Conservation (phyloP, 2,329 filamentous ascomycete genomes). For the Claviceps lovelessii region DNA sequence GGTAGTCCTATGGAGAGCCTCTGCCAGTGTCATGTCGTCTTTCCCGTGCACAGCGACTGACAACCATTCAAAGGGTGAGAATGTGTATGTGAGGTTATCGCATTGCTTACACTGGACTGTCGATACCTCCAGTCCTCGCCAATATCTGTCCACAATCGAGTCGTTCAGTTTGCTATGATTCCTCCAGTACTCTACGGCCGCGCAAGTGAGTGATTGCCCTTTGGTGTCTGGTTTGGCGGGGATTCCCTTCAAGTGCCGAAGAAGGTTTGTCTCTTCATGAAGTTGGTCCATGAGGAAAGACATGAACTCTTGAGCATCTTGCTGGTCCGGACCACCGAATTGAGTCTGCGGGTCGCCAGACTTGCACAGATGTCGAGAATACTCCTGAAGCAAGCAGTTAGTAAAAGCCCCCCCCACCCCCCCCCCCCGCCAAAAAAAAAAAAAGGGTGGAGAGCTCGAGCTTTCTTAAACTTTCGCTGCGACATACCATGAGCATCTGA, state of each 20-base stretch:
- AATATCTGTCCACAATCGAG: constrained; percentile 67
- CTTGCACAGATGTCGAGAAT: constrained; percentile 29
- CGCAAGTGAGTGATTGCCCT: constrained; percentile 28
- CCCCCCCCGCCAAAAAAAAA: background rate
- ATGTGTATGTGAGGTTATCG: constrained; percentile 33
- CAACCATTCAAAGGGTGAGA: constrained; percentile 39
- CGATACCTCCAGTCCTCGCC: constrained; percentile 62
- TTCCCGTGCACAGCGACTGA: constrained; percentile 24
- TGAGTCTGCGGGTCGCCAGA: constrained; percentile 17
- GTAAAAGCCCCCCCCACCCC: background rate
- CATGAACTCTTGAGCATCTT: constrained; percentile 85
- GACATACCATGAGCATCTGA: constrained; percentile 42
- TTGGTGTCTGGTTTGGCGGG: constrained; percentile 19
- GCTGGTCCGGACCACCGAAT: constrained; percentile 64
- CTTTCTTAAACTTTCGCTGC: background rate
- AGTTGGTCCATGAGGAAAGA: constrained; percentile 68
- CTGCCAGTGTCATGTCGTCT: constrained; percentile 29
- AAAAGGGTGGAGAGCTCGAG: background rate
- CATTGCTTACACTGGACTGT: constrained; percentile 53
- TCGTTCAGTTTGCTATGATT: constrained; percentile 53
- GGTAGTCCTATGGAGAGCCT: constrained; percentile 57
- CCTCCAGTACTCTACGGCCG: constrained; percentile 61
- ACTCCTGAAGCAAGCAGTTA: constrained; percentile 30
- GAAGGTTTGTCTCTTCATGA: constrained; percentile 68
- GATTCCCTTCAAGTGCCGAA: constrained; percentile 27